phyloP scores from a whole-genome alignment of 108 stramenopile species.

The Aurantiochytrium sp. region DNA sequence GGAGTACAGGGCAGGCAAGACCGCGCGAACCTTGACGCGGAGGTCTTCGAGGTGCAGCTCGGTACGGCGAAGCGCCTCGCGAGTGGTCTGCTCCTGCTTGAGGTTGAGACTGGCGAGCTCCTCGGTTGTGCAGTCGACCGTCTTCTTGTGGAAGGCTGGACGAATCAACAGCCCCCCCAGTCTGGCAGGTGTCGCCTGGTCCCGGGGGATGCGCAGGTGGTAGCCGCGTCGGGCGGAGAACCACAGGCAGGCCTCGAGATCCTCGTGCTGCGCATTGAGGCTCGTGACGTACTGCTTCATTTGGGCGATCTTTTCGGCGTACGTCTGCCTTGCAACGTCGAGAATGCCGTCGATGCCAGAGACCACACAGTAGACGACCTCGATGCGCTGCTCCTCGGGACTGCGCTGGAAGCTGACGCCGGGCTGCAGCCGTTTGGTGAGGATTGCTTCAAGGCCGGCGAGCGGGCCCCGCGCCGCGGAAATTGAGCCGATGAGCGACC shows the following conservation, averaged over 20 bases:
- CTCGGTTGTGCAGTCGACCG: conserved; percentile 8
- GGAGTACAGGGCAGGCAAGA: background rate
- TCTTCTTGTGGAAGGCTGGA: conserved; percentile 4
- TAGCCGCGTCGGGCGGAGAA: conserved; percentile 13
- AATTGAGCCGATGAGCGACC: background rate
- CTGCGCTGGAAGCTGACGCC: background rate
- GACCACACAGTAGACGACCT: background rate
- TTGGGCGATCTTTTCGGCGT: background rate
- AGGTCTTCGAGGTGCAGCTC: background rate
- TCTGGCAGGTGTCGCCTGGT: background rate
- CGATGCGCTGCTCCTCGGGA: conserved; percentile 5
- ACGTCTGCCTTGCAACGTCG: background rate
- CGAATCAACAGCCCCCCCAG: background rate
- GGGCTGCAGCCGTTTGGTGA: background rate
- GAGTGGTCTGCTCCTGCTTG: background rate
- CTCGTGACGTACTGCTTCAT: background rate
- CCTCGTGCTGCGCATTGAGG: background rate
- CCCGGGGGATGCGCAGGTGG: background rate
- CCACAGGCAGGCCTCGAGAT: background rate
- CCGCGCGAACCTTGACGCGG: background rate
- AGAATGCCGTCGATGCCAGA: background rate
- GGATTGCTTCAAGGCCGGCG: background rate
- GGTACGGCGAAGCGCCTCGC: conserved; percentile 11
- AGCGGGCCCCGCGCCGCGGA: background rate
- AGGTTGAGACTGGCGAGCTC: background rate